A percentile compares a stretch with the other conserved stretches of the same genome.
phyloP scores from a whole-genome alignment of 495 filamentous ascomycete species.

The Aspergillus sparsus region DNA sequence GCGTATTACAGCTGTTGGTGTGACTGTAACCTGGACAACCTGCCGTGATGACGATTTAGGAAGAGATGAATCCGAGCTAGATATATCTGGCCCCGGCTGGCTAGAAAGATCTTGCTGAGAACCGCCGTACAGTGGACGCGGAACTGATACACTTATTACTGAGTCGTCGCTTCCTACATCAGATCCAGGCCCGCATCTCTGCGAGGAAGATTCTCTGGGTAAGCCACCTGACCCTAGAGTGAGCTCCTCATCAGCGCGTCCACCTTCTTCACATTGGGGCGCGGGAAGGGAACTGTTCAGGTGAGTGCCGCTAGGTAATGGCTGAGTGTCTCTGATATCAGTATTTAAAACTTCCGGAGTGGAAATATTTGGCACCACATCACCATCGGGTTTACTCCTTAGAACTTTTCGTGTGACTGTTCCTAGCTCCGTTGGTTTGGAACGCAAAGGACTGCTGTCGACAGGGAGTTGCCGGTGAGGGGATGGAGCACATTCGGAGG shows the following conservation, averaged over 20 bases:
- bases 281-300: neutral
- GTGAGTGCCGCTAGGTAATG: neutral
- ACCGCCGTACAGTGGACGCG: conserved; percentile 44
- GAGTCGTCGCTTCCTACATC: conserved; percentile 46
- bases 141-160: conserved; percentile 56
- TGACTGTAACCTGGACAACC: conserved; percentile 43
- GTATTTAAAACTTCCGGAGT: neutral
- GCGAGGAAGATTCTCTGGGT: neutral
- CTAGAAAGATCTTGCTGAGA: conserved; percentile 30
- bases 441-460: conserved; percentile 32
- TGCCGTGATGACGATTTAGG: conserved; percentile 20
- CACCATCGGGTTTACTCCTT: neutral
- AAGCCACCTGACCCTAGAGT: neutral
- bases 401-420: neutral
- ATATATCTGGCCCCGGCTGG: conserved; percentile 30
- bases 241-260: neutral
- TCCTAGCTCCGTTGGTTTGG: neutral
- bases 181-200: conserved; percentile 20
- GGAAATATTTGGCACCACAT: neutral
- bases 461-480: conserved; percentile 21
- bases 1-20: conserved; percentile 27
- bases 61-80: conserved; percentile 31
- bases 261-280: neutral
- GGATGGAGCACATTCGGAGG: conserved; percentile 11
- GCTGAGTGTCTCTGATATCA: neutral